Conservation (phyloP, 2,329 filamentous ascomycete species). For the Rachicladosporium sp. region DNA sequence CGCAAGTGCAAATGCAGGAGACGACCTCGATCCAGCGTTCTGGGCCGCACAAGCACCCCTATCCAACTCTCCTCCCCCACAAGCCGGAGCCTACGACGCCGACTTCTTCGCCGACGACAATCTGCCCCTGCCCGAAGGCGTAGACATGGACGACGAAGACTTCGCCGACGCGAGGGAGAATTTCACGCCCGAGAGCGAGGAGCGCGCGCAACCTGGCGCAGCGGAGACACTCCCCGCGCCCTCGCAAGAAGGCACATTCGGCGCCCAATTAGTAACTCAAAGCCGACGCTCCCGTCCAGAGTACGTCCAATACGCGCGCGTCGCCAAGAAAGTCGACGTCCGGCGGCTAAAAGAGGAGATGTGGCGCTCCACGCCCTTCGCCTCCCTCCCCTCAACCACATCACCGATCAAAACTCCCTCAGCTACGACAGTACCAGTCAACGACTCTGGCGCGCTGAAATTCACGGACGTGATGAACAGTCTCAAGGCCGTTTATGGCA, state of each 20-base stretch:
- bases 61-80: constrained; percentile 38
- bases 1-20: constrained; percentile 43
- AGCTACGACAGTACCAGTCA: constrained; percentile 10
- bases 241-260: constrained; percentile 42
- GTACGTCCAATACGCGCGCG: constrained; percentile 53
- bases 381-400: too few species aligned
- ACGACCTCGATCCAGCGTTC: constrained; percentile 88
- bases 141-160: constrained; percentile 57
- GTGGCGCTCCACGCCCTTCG: constrained; percentile 48
- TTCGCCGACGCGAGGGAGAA: constrained; percentile 74
- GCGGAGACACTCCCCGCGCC: constrained; percentile 13
- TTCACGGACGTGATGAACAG: constrained; percentile 91
- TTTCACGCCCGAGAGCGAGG: constrained; percentile 55
- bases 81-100: constrained; percentile 73
- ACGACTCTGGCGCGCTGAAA: constrained; percentile 48
- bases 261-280: constrained; percentile 50
- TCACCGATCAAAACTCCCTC: too few species aligned
- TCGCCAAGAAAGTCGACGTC: constrained; percentile 56
- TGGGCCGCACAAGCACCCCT: constrained; percentile 52
- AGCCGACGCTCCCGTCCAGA: constrained; percentile 48
- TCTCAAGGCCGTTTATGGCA: constrained; percentile 73
- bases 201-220: constrained; percentile 19
- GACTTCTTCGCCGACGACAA: constrained; percentile 94
- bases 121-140: constrained; percentile 52
- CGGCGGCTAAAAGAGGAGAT: constrained; percentile 52